Base-by-base conservation (phyloP, 2,329 filamentous ascomycete genomes). In the Hypoxylon sp. region DNA sequence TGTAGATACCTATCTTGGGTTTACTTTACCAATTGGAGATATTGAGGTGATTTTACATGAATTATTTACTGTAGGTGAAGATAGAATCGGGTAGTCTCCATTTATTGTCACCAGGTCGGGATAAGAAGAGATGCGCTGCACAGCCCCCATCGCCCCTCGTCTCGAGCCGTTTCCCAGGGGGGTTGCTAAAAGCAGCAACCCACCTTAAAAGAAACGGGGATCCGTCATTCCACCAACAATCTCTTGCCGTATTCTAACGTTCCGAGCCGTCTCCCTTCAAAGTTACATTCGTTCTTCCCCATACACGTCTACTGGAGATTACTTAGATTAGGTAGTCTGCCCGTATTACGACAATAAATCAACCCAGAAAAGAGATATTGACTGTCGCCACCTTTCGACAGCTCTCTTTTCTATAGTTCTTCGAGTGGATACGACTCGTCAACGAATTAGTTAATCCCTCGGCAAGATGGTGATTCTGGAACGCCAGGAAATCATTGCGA, bases 401-500 rank as follows among this genome's bases (percentile, higher is more conserved):
- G 16, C 44, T 16, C 38, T 18, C 22, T 22, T 20, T 45, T 42
- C 22, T 20, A 44, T 7, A 22, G 20, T 18, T 30, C 36, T 8
- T 46, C 2, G 46, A 52, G 38, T 32, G 14, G 20, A 26, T 26
- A 40, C 12, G 28, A 58, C 12, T 26, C 12, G 20, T 30, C 11
- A 11, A 28, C 49, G 28, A n/a, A 18, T 6, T 11, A 45, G 12
- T 33, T 14, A 50, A 38, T 24, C 38, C 8, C 4, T 55, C 53
- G 57, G 38, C 73, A 78, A 69, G 62, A 85, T 85, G 83, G 80
- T 80, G 50, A 78, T 79, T 64, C 72, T 79, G 68, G 84, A 87
- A 71, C 85, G 86, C 71, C 85, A 88, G 74, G 82, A 81, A 68
- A 85, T 87, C 75, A 87, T 88, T 69, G 86, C 87, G 85, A 88